Conservation (phyloP, 2,329 filamentous ascomycete species). For the Botrytis galanthina region DNA sequence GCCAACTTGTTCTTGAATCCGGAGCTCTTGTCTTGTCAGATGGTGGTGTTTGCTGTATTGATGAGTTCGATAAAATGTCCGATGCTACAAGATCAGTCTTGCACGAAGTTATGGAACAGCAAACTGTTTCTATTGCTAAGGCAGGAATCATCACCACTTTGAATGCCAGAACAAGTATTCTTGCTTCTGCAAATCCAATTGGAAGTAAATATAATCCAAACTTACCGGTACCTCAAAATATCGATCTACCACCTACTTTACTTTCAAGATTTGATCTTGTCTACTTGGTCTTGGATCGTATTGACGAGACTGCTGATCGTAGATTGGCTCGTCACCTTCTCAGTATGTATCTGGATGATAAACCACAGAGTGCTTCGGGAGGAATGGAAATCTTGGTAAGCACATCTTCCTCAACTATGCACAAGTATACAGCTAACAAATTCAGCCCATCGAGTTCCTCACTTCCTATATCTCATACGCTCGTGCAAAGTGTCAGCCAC, state of each 20-base stretch:
- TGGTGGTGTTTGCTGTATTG: constrained; percentile 74
- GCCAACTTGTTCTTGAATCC: constrained; percentile 71
- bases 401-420: constrained; percentile 27
- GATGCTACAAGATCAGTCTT: constrained; percentile 71
- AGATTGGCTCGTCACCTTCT: constrained; percentile 88
- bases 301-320: constrained; percentile 86
- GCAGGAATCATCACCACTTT: constrained; percentile 81
- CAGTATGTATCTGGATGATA: constrained; percentile 95
- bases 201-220: constrained; percentile 97
- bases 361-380: constrained; percentile 76
- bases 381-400: constrained; percentile 77
- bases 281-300: constrained; percentile 90
- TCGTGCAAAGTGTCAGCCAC: constrained; percentile 78
- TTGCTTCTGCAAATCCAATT: constrained; percentile 96
- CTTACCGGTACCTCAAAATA: constrained; percentile 94
- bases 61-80: constrained; percentile 80
- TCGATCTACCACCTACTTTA: constrained; percentile 91
- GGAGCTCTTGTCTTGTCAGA: constrained; percentile 72
- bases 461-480: constrained; percentile 98
- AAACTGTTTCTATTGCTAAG: constrained; percentile 76
- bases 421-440: background rate
- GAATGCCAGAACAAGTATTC: constrained; percentile 91
- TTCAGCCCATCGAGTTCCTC: constrained; percentile 85
- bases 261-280: constrained; percentile 96
- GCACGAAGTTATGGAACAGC: constrained; percentile 80